Evolutionary conservation across 2,329 filamentous ascomycete species (phyloP), one percentile per base, ranked within the genome.

Genomic region (Teratosphaeria epicoccoides): DNA sequence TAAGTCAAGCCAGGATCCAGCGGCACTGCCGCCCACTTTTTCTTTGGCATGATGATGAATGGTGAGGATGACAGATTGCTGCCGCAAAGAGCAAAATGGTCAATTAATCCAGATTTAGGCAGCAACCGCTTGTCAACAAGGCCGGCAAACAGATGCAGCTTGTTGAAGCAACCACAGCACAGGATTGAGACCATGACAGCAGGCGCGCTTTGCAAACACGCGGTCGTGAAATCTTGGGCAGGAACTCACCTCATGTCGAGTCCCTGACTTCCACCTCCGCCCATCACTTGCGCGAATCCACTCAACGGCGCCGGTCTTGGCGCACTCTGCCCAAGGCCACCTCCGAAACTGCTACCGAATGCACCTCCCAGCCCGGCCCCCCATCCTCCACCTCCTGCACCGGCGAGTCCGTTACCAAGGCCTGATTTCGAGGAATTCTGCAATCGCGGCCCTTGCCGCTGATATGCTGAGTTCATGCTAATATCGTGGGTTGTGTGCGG

Each of bases 401-500:
- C 58, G 29, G 55, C 58, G 29, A 57, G 72, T 61, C 74, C 75
- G 60, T 71, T 75, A 49, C 77, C 78, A 75, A 65, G 47, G 2
- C 57, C 59, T 3, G 57, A 58, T 61, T 67, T 67, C 40, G 60
- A 57, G 23, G 63, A 61, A 50, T 65, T 67, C 50, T 64, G 63
- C 47, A 67, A 51, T 43, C 63, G 54, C 46, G 61, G 57, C 24
- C 58, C 55, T 29, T 58, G 61, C 17, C 63, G 61, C 46, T 61
- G 46, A 37, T 48, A 48, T 37, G 46, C 24, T 6, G 46, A 48
- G 22, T 46, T 46, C 44, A 46, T 46, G 44, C 44, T 46, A 11
- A 7, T 17, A 6, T 46, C 44, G 25, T 10, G 23, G 10, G 3
- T 23, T 17, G n/a, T 6, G 23, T 6, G 44, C 1, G n/a, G 6